Base-by-base conservation (phyloP, 805 yeast species). In the Ogataea angusta region DNA sequence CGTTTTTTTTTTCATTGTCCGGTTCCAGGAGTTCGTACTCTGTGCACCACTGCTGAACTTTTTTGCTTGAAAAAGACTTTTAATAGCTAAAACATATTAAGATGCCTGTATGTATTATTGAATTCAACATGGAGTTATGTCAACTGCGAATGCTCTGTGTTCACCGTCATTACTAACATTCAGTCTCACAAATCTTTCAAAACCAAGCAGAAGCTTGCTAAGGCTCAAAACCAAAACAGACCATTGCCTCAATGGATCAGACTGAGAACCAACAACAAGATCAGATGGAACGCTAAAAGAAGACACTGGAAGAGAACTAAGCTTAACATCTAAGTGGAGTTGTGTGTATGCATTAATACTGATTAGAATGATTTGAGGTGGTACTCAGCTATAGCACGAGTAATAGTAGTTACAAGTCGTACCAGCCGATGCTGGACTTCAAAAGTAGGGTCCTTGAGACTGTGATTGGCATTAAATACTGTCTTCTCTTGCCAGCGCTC, bases 301-400 rank as follows among this genome's bases (percentile, higher is more conserved):
- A 85, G 98, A 83, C 95, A 93, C 93, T 91, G 99, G 99, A 91
- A 96, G 86, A 87, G 98, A 85, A 91, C 97, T 68, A 91, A 91
- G 95, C 82, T 91, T 77, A 80, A 82, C 82, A 73, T 91, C 82
- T 91, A 90, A 86, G 70, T 66, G 42, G 35, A 32, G 35, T 39
- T 39, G 25, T 43, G 45, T 46, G 43, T 49, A 45, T 41, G 44
- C 49, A 45, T 41, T 39, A 38, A 36, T 45, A 46, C 44, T 40
- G 38, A 33, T 40, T 42, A 34, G 35, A 38, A 32, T 30, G 15
- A 25, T 12, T 23, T 42, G 31, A 25, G 28, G 33, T 41, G 40
- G 30, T 27, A 32, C 15, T 40, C n/a, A 27, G 12, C 10, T 15
- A 30, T 24, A 14, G 13, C 21, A 21, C 6, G 14, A n/a, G 13